Percentiles rank a stretch among this genome's conserved stretches.
These are phyloP conservation scores for Prunus fruticosa DNA, from an alignment of 306 rosid species.

Conservation along the genomic window DNA sequence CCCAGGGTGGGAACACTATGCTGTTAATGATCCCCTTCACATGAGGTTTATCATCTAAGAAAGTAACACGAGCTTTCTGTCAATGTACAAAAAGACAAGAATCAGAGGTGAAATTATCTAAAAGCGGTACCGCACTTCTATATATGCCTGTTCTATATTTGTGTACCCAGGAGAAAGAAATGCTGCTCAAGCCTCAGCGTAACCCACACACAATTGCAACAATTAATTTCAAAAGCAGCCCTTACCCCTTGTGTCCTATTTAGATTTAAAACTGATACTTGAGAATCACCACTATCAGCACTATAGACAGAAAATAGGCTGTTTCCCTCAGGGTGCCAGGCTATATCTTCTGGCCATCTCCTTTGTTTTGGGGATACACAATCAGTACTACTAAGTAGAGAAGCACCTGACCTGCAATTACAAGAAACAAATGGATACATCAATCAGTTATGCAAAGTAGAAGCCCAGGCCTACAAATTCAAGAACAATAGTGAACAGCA, in stretches of 20 bases:
- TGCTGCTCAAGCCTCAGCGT: not conserved
- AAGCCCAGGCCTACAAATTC: not conserved
- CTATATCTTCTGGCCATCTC: conserved; percentile 95
- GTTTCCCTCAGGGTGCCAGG: conserved; percentile 90
- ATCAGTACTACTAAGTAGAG: conserved; percentile 64
- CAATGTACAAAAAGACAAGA: conserved; percentile 29
- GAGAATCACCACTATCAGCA: conserved; percentile 89
- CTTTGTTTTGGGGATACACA: conserved; percentile 66
- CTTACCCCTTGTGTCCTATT: conserved; percentile 69
- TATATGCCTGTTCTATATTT: not conserved
- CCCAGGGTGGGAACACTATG: conserved; percentile 87
- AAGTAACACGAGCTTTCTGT: conserved; percentile 72
- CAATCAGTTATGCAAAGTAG: conserved; percentile 4
- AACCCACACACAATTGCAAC: not conserved
- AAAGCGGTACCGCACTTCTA: conserved; percentile 11
- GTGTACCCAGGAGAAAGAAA: not conserved
- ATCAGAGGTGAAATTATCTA: conserved; percentile 1
- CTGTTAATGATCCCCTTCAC: conserved; percentile 83
- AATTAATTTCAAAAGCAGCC: conserved; percentile 3
- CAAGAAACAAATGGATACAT: conserved; percentile 5
- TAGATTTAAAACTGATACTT: conserved; percentile 64
- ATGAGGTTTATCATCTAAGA: conserved; percentile 85
- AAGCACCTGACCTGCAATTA: conserved; percentile 69
- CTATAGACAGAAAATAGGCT: conserved; percentile 70
- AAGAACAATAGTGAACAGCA: not conserved